Evolutionary conservation across 2,329 filamentous ascomycete genomes (phyloP).

Genomic region (Pseudocercospora macadamiae): DNA sequence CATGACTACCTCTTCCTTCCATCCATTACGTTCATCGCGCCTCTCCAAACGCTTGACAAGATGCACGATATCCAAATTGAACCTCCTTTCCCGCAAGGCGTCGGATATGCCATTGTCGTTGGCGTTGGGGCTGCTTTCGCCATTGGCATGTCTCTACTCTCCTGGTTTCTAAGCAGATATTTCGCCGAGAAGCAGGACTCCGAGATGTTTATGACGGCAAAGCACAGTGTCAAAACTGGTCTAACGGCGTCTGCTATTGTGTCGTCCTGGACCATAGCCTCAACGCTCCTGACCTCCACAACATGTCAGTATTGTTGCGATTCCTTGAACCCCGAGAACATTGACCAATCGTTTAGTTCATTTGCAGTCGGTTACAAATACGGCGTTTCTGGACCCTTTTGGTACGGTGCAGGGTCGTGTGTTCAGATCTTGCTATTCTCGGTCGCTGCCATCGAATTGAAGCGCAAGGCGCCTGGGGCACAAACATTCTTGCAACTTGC

Average conservation of each 20-base stretch:
- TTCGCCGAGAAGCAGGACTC: not conserved
- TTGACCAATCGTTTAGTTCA: too few relatives aligned
- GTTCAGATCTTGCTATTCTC: slow-evolving; percentile 74
- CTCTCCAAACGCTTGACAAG: too few relatives aligned
- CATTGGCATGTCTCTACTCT: not conserved
- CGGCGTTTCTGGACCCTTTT: not conserved
- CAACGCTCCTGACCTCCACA: too few relatives aligned
- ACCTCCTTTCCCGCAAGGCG: not conserved
- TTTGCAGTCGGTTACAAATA: too few relatives aligned
- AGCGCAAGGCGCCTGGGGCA: slow-evolving; percentile 80
- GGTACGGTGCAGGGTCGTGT: not conserved
- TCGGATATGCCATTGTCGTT: not conserved
- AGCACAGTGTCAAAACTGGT: not conserved
- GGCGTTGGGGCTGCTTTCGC: not conserved
- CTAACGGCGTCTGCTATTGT: not conserved
- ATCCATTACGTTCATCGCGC: too few relatives aligned
- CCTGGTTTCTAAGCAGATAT: not conserved
- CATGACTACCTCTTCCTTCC: too few relatives aligned
- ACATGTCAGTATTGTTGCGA: too few relatives aligned
- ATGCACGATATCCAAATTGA: too few relatives aligned
- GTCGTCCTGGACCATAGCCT: slow-evolving; percentile 1
- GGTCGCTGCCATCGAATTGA: slow-evolving; percentile 83
- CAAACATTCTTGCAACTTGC: slow-evolving; percentile 53
- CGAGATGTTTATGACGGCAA: not conserved
- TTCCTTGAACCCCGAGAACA: too few relatives aligned